Evolutionary conservation across 371 early-diverging fungal species (phyloP).

Genomic region (Rhizopus stolonifer): DNA sequence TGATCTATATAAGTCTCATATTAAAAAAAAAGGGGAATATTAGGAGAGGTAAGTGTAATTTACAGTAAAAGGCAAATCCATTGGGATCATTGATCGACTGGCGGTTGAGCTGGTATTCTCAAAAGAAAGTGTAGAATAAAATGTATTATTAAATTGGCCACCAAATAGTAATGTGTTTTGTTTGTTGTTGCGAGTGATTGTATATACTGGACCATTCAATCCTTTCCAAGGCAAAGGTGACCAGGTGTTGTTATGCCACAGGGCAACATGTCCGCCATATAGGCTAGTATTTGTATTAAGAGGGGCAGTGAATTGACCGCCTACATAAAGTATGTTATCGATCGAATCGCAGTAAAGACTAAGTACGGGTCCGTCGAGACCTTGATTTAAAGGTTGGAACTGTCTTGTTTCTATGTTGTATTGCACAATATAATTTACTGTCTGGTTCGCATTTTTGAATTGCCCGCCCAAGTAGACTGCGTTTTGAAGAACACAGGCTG

Average conservation of each 20-base stretch:
- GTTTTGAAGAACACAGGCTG: constrained; percentile 22
- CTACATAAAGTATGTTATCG: constrained; percentile 39
- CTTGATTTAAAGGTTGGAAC: constrained; percentile 49
- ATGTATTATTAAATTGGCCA: constrained; percentile 29
- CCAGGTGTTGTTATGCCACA: constrained; percentile 13
- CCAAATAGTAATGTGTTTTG: constrained; percentile 22
- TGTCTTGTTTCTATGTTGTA: constrained; percentile 44
- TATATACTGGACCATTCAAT: constrained; percentile 27
- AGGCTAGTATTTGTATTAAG: not conserved
- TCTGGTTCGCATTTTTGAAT: constrained; percentile 35
- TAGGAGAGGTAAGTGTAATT: not conserved
- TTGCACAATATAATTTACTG: constrained; percentile 50
- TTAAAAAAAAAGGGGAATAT: not conserved
- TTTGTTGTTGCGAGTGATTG: constrained; percentile 12
- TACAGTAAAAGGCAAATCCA: too few species aligned
- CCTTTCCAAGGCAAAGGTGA: constrained; percentile 21
- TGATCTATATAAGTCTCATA: too few species aligned
- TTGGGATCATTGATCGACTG: constrained; percentile 19
- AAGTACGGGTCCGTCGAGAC: constrained; percentile 68
- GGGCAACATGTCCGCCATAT: constrained; percentile 1
- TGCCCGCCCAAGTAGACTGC: constrained; percentile 39
- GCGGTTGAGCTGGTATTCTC: constrained; percentile 17
- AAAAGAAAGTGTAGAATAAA: too few species aligned
- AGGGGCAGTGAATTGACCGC: constrained; percentile 39
- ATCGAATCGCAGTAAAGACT: constrained; percentile 58